phyloP scores from a whole-genome alignment of 345 rosid genomes.

The Geranium rotundifolium region DNA sequence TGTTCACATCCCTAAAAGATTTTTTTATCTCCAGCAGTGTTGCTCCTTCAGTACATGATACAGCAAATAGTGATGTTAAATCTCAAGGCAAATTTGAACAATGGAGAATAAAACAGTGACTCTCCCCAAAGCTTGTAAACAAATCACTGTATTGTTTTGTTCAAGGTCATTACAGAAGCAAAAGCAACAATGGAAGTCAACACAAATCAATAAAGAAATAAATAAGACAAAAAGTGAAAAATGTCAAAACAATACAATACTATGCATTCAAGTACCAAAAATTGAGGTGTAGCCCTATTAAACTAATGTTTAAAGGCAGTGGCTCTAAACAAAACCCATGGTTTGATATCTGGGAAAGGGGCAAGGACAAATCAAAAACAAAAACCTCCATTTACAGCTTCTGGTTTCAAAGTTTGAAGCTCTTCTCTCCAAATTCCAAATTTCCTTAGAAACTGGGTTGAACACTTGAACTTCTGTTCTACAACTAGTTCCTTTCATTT shows the following conservation, averaged over 20 bases:
- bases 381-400: neutral
- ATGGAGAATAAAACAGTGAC: conserved; percentile 4
- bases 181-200: neutral
- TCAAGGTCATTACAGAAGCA: no score
- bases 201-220: conserved; percentile 12
- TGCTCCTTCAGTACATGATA: conserved; percentile 31
- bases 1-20: conserved; percentile 81
- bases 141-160: no score
- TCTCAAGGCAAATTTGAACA: conserved; percentile 3
- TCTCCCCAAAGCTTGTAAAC: neutral
- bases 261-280: neutral
- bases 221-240: neutral
- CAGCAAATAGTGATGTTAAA: neutral
- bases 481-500: no score
- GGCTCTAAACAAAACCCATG: neutral
- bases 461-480: no score
- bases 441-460: neutral
- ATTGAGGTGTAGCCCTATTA: neutral
- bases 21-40: conserved; percentile 84
- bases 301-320: neutral
- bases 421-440: neutral
- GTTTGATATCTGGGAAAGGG: neutral
- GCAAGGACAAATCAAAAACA: neutral
- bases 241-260: neutral
- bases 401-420: no score